Evolutionary conservation across 768 basidiomycete genomes (phyloP).

Genomic region (Russula foetens): DNA sequence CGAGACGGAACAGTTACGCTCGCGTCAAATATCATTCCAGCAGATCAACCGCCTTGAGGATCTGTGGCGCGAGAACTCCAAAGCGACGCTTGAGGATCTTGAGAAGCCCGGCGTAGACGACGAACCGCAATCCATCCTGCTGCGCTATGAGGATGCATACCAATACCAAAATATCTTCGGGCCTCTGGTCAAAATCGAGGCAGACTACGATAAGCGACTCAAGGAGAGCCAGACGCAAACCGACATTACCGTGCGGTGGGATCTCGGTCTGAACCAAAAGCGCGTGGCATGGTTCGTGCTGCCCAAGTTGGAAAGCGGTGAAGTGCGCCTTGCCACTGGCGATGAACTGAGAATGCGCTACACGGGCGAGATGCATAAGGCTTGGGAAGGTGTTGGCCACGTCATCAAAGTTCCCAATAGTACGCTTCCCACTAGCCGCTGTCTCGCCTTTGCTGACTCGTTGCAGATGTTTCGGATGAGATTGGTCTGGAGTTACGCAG

Average conservation of each 20-base stretch:
- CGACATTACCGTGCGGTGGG: slow-evolving; percentile 94
- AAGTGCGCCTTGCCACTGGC: slow-evolving; percentile 93
- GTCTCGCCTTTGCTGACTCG: slow-evolving; percentile 10
- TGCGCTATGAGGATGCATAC: slow-evolving; percentile 96
- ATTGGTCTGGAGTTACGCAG: slow-evolving; percentile 88
- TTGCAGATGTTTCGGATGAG: slow-evolving; percentile 93
- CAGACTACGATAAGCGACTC: slow-evolving; percentile 95
- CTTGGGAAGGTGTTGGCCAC: slow-evolving; percentile 97
- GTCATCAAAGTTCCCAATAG: slow-evolving; percentile 99
- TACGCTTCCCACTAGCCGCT: slow-evolving; percentile 33
- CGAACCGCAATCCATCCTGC: slow-evolving; percentile 86
- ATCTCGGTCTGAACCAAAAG: slow-evolving; percentile 96
- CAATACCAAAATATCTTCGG: slow-evolving; percentile 99
- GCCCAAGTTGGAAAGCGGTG: slow-evolving; percentile 96
- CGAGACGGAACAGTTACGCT: slow-evolving; percentile 92
- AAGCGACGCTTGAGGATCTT: slow-evolving; percentile 90
- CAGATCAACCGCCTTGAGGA: slow-evolving; percentile 98
- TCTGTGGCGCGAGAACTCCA: slow-evolving; percentile 93
- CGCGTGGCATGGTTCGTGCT: slow-evolving; percentile 96
- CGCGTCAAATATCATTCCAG: slow-evolving; percentile 92
- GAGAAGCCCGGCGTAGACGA: slow-evolving; percentile 98
- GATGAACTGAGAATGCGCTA: slow-evolving; percentile 92
- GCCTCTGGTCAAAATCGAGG: slow-evolving; percentile 98
- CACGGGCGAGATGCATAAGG: slow-evolving; percentile 78
- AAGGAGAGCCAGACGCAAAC: slow-evolving; percentile 99